Percentiles rank a stretch among this genome's conserved stretches.
Evolutionary conservation across 495 filamentous ascomycete genomes (phyloP).

Genomic region (Talaromyces ruber): DNA sequence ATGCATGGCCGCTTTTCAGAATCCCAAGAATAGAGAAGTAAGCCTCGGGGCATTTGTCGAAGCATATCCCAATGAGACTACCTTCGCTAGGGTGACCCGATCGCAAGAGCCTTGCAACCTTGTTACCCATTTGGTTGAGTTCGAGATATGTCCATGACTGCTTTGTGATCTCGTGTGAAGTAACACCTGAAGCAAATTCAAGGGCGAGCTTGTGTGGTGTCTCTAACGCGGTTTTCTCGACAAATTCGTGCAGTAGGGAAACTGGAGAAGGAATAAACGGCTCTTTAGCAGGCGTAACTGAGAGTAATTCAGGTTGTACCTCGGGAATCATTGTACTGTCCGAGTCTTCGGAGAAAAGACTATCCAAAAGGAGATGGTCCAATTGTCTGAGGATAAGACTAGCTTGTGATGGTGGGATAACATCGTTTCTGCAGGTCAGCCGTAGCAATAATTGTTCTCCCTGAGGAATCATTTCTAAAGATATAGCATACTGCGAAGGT

Average conservation of each 20-base stretch:
- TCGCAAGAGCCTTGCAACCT: constrained; percentile 12
- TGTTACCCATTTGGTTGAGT: constrained; percentile 14
- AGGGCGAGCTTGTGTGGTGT: constrained; percentile 13
- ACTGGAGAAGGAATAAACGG: constrained; percentile 14
- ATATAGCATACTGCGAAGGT: constrained; percentile 49
- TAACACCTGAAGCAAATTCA: constrained; percentile 12
- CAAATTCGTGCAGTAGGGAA: constrained; percentile 27
- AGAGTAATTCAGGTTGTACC: constrained; percentile 18
- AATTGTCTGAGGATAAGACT: constrained; percentile 23
- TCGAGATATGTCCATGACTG: constrained; percentile 17
- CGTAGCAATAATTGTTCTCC: constrained; percentile 40
- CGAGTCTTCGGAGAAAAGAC: constrained; percentile 17
- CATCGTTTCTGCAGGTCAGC: constrained; percentile 50
- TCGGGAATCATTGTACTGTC: constrained; percentile 11
- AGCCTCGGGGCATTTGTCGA: constrained; percentile 72
- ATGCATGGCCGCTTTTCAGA: constrained; percentile 47
- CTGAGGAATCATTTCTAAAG: constrained; percentile 59
- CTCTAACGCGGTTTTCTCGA: constrained; percentile 24
- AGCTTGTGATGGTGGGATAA: constrained; percentile 57
- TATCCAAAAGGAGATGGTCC: constrained; percentile 17
- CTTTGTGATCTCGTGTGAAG: constrained; percentile 4
- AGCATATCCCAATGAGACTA: constrained; percentile 51
- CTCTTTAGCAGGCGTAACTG: constrained; percentile 42
- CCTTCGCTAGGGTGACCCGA: constrained; percentile 5
- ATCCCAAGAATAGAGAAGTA: constrained; percentile 71